These are phyloP conservation scores for Candolleomyces efflorescens DNA, from an alignment of 768 basidiomycete species.

Conservation along the genomic window DNA sequence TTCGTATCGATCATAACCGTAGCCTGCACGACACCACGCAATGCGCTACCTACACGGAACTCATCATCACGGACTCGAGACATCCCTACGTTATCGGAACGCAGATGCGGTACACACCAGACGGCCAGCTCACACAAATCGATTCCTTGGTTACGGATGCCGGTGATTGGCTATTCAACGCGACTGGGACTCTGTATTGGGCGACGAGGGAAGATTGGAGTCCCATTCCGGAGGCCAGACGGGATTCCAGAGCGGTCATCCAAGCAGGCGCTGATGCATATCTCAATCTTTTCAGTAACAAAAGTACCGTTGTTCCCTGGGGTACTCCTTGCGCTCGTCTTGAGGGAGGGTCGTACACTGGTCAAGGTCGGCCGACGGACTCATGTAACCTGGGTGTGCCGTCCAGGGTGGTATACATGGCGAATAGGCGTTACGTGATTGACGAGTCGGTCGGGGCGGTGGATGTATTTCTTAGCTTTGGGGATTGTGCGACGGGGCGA, in stretches of 20 bases:
- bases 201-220: conserved; percentile 3
- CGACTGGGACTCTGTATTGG: conserved; percentile 1
- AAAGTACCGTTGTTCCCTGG: conserved; percentile 6
- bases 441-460: conserved; percentile 10
- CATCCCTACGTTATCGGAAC: conserved; percentile 10
- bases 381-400: conserved; percentile 7
- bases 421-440: conserved; percentile 8
- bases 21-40: conserved; percentile 6
- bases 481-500: conserved; percentile 5
- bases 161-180: conserved; percentile 10
- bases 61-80: conserved; percentile 4
- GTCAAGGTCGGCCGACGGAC: not conserved
- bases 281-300: conserved; percentile 8
- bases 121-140: not conserved
- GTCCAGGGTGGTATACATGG: conserved; percentile 8
- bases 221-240: not conserved
- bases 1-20: conserved; percentile 7
- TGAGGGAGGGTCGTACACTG: conserved; percentile 6
- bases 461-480: conserved; percentile 8
- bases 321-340: conserved; percentile 5
- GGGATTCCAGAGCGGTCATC: conserved; percentile 4
- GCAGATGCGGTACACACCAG: conserved; percentile 3
- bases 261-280: conserved; percentile 4
- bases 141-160: conserved; percentile 6
- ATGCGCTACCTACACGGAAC: conserved; percentile 9